Evolutionary conservation across 805 yeast genomes (phyloP).

Genomic region (Suhomyces xylopsoci): DNA sequence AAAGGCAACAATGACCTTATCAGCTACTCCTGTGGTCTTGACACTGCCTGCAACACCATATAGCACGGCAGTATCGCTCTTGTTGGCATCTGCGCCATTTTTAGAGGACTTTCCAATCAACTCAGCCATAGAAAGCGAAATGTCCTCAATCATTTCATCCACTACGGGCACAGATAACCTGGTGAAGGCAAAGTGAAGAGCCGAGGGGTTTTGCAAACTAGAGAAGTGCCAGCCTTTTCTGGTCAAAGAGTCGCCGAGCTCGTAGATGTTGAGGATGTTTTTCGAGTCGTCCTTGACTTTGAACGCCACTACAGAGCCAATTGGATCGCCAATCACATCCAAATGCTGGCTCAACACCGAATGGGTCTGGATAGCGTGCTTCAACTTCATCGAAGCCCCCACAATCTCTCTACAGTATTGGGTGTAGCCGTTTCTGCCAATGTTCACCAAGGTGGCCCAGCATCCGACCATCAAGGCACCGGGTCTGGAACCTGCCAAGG

Average conservation of each 20-base stretch:
- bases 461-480: slow-evolving; percentile 98
- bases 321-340: slow-evolving; percentile 79
- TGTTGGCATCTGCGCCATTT: slow-evolving; percentile 9
- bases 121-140: slow-evolving; percentile 44
- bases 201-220: slow-evolving; percentile 84
- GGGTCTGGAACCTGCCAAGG: slow-evolving; percentile 94
- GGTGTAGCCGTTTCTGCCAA: slow-evolving; percentile 83
- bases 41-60: slow-evolving; percentile 97
- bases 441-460: slow-evolving; percentile 85
- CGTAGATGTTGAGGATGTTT: slow-evolving; percentile 61
- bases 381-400: slow-evolving; percentile 57
- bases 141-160: slow-evolving; percentile 54
- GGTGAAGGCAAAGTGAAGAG: slow-evolving; percentile 88
- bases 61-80: slow-evolving; percentile 75
- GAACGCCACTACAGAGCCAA: slow-evolving; percentile 79
- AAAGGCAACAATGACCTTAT: slow-evolving; percentile 72
- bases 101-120: slow-evolving; percentile 20
- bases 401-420: slow-evolving; percentile 67
- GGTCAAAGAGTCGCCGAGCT: slow-evolving; percentile 66
- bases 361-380: slow-evolving; percentile 40
- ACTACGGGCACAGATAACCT: slow-evolving; percentile 60
- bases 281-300: slow-evolving; percentile 37
- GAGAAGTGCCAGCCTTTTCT: slow-evolving; percentile 85
- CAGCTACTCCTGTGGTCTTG: slow-evolving; percentile 79
- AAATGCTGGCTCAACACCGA: slow-evolving; percentile 51